Conservation (phyloP, 176 grass and related monocot species). For the Triticum dicoccoides region DNA sequence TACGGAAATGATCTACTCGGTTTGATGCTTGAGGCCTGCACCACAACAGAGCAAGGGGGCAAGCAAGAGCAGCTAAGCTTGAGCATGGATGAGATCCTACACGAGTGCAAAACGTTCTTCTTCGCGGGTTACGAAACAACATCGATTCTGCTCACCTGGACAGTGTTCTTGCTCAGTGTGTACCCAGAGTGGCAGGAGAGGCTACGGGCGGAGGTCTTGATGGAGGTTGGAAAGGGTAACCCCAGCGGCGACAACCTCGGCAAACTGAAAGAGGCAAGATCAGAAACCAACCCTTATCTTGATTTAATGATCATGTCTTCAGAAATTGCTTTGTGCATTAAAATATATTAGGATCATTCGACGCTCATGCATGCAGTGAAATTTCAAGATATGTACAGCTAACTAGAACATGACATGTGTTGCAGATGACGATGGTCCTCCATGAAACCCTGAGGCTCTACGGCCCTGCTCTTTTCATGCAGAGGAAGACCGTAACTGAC, state of each 20-base stretch:
- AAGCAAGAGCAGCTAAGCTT: neutral
- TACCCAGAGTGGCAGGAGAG: constrained; percentile 50
- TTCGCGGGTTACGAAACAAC: constrained; percentile 64
- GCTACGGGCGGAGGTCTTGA: constrained; percentile 51
- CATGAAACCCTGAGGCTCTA: constrained; percentile 36
- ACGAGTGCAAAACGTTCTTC: constrained; percentile 72
- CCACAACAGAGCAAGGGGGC: neutral
- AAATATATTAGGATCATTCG: neutral
- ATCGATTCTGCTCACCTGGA: constrained; percentile 49
- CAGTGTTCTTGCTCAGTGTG: constrained; percentile 44
- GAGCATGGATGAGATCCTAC: constrained; percentile 60
- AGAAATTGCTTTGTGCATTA: neutral
- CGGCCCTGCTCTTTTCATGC: constrained; percentile 32
- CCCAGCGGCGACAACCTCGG: constrained; percentile 25
- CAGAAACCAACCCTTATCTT: neutral
- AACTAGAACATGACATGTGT: neutral
- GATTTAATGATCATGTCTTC: neutral
- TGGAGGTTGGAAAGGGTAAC: constrained; percentile 15
- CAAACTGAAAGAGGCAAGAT: constrained; percentile 56
- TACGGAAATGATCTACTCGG: constrained; percentile 55
- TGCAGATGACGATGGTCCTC: constrained; percentile 44
- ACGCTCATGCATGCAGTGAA: neutral
- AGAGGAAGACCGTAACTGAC: constrained; percentile 4
- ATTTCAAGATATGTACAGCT: neutral
- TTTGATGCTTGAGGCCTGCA: constrained; percentile 45